Evolutionary conservation across 2,329 filamentous ascomycete species (phyloP).

Genomic region (Cladosporium sp.): DNA sequence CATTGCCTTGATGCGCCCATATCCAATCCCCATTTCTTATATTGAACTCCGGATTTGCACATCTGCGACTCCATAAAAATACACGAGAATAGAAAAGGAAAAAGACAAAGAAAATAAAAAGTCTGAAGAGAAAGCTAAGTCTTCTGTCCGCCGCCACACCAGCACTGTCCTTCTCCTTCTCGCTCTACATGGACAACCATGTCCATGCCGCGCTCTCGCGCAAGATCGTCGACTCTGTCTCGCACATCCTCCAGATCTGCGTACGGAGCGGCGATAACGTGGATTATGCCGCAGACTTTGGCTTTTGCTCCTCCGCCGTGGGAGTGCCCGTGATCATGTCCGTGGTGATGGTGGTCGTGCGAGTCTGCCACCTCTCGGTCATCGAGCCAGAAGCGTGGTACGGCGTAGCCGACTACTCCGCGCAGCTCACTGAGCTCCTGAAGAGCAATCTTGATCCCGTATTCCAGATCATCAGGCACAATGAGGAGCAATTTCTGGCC

Average conservation of each 20-base stretch:
- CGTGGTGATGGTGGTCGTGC: conserved; percentile 31
- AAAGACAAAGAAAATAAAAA: background rate
- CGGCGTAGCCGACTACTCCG: conserved; percentile 79
- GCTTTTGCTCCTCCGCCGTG: conserved; percentile 22
- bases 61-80: background rate
- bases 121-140: too few species aligned
- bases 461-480: conserved; percentile 79
- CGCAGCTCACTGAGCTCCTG: conserved; percentile 76
- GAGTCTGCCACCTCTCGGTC: conserved; percentile 47
- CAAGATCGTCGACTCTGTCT: conserved; percentile 67
- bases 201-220: conserved; percentile 68
- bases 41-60: background rate
- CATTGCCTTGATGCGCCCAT: background rate
- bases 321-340: conserved; percentile 24
- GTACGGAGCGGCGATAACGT: conserved; percentile 69
- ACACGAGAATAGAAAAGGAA: background rate
- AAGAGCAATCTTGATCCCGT: conserved; percentile 78
- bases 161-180: conserved; percentile 67
- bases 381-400: conserved; percentile 89
- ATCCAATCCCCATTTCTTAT: background rate
- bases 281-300: conserved; percentile 75
- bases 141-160: conserved; percentile 50
- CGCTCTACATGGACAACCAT: conserved; percentile 83
- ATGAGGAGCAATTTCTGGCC: conserved; percentile 79
- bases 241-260: conserved; percentile 79